phyloP scores from a whole-genome alignment of 805 yeast genomes.

The Danielia reshetovae region DNA sequence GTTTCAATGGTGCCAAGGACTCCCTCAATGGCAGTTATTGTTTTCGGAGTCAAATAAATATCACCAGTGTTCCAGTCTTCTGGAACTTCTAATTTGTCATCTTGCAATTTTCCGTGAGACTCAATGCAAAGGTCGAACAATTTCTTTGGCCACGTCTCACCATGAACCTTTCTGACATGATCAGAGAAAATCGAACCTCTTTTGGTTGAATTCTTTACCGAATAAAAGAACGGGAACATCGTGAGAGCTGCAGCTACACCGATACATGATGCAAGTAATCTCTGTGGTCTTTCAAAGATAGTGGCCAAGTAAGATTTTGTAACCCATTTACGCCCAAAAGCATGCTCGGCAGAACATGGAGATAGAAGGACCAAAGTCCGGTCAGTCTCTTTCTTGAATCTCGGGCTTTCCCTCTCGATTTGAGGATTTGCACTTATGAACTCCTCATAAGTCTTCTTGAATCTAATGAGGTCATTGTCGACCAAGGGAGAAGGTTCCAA shows the following conservation, averaged over 20 bases:
- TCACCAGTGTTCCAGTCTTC: slow-evolving; percentile 82
- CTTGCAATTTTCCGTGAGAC: slow-evolving; percentile 50
- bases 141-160: slow-evolving; percentile 64
- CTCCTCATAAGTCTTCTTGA: slow-evolving; percentile 39
- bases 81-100: slow-evolving; percentile 68
- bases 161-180: slow-evolving; percentile 70
- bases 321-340: slow-evolving; percentile 75
- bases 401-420: slow-evolving; percentile 37
- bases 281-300: slow-evolving; percentile 79
- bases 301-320: slow-evolving; percentile 60
- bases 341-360: slow-evolving; percentile 67
- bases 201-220: slow-evolving; percentile 44
- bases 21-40: slow-evolving; percentile 70
- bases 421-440: slow-evolving; percentile 42
- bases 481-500: slow-evolving; percentile 34
- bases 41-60: slow-evolving; percentile 63
- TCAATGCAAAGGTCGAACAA: slow-evolving; percentile 55
- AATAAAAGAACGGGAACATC: slow-evolving; percentile 58
- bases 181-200: slow-evolving; percentile 47
- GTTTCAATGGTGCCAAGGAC: slow-evolving; percentile 72
- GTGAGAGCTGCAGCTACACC: slow-evolving; percentile 76
- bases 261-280: slow-evolving; percentile 69
- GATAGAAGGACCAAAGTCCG: slow-evolving; percentile 61
- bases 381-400: slow-evolving; percentile 32
- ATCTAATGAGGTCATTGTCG: slow-evolving; percentile 33